Conservation (phyloP, 192 early-diverging fungal genomes). For the Funneliformis geosporum region DNA sequence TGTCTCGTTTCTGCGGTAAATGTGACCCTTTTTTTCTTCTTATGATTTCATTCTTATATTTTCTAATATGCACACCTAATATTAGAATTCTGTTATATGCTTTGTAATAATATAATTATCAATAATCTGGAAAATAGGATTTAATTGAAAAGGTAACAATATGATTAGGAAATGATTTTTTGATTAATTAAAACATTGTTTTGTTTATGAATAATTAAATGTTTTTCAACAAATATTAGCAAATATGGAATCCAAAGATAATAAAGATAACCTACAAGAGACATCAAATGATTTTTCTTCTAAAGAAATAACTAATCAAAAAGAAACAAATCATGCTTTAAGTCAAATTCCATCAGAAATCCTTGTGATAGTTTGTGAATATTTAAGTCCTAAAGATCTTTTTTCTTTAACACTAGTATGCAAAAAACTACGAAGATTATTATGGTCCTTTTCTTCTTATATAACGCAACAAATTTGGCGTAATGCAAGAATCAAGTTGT, state of each 20-base stretch:
- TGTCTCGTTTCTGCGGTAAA: no score
- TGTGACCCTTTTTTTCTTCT: no score
- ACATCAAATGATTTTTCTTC: neutral
- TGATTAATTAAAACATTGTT: no score
- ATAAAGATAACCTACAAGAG: neutral
- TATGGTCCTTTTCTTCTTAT: neutral
- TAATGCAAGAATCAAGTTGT: neutral
- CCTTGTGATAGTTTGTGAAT: neutral
- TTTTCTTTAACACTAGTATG: neutral
- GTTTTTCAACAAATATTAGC: neutral
- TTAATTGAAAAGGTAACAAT: no score
- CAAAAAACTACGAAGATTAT: neutral
- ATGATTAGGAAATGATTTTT: no score
- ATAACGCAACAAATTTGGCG: neutral
- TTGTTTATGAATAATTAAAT: no score
- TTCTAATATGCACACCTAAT: no score
- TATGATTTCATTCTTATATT: no score
- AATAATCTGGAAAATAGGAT: no score
- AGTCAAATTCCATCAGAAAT: neutral
- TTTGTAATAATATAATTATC: no score
- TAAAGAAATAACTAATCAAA: neutral
- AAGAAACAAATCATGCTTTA: neutral
- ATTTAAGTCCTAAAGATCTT: neutral
- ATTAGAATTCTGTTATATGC: no score
- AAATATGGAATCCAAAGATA: neutral